phyloP scores from a whole-genome alignment of 1,284 basidiomycete genomes.

The Moniliophthora roreri region DNA sequence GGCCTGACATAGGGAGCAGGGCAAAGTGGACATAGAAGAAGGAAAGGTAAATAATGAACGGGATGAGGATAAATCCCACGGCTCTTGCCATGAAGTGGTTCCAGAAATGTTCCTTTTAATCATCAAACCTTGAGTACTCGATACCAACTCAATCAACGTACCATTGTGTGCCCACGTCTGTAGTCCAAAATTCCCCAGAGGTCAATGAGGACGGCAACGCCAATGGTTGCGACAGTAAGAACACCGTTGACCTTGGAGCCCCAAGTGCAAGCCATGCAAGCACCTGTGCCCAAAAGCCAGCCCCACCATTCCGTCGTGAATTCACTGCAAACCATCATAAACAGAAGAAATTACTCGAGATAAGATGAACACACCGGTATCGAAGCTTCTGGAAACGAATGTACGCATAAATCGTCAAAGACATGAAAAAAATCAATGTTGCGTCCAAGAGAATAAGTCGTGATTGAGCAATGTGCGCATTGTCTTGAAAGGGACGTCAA shows the following conservation, averaged over 20 bases:
- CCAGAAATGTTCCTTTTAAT: constrained; percentile 81
- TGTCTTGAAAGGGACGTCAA: constrained; percentile 59
- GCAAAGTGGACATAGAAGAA: constrained; percentile 98
- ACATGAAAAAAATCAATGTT: constrained; percentile 94
- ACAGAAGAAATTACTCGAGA: background rate
- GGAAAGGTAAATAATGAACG: constrained; percentile 88
- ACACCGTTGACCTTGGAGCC: constrained; percentile 99
- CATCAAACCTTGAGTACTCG: constrained; percentile 5
- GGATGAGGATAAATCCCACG: constrained; percentile 85
- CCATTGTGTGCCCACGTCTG: constrained; percentile 82
- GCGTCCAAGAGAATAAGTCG: constrained; percentile 97
- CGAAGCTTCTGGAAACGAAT: constrained; percentile 95
- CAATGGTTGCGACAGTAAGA: constrained; percentile 88
- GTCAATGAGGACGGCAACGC: constrained; percentile 89
- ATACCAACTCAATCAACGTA: constrained; percentile 35
- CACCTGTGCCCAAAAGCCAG: constrained; percentile 90
- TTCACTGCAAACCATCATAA: constrained; percentile 51
- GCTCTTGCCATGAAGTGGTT: constrained; percentile 89
- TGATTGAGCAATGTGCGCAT: constrained; percentile 94
- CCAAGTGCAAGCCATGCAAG: constrained; percentile 93
- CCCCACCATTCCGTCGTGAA: constrained; percentile 92
- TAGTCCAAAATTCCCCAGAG: constrained; percentile 95
- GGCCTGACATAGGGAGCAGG: constrained; percentile 86
- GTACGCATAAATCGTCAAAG: constrained; percentile 92
- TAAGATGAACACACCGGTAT: constrained; percentile 61